Conservation (phyloP, 140 eudicot genomes). For the Bidens hawaiensis region DNA sequence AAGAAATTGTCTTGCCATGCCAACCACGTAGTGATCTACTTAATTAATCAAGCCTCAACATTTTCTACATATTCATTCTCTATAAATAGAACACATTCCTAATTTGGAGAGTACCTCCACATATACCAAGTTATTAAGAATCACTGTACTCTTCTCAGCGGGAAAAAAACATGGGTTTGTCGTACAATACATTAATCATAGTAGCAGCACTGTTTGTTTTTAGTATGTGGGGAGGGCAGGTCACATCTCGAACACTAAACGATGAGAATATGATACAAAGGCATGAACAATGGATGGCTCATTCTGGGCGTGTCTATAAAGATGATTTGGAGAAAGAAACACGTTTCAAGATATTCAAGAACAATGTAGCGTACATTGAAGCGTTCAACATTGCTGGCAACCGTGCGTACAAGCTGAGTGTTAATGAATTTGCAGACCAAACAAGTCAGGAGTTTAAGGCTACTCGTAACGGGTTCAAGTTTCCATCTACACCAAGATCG, state of each 20-base stretch:
- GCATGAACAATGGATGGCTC: constrained; percentile 2
- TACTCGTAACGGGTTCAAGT: constrained; percentile 1
- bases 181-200: not conserved
- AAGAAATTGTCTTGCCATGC: not conserved
- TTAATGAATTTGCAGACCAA: constrained; percentile 11
- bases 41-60: not conserved
- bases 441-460: constrained; percentile 6
- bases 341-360: constrained; percentile 13
- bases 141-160: not conserved
- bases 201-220: not conserved
- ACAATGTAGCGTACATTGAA: constrained; percentile 4
- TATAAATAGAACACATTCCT: not conserved
- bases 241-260: not conserved
- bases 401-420: not conserved
- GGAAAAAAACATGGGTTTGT: not conserved
- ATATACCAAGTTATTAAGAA: not conserved
- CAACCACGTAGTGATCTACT: not conserved
- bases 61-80: not conserved
- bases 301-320: not conserved
- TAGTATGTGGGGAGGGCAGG: not conserved
- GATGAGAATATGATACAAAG: not conserved
- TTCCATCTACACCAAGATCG: not conserved
- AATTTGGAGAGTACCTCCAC: not conserved
- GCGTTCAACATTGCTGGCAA: constrained; percentile 4
- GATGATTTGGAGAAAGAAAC: constrained; percentile 2